phyloP scores from a whole-genome alignment of 768 basidiomycete genomes.

The Macrolepiota dolichaula region DNA sequence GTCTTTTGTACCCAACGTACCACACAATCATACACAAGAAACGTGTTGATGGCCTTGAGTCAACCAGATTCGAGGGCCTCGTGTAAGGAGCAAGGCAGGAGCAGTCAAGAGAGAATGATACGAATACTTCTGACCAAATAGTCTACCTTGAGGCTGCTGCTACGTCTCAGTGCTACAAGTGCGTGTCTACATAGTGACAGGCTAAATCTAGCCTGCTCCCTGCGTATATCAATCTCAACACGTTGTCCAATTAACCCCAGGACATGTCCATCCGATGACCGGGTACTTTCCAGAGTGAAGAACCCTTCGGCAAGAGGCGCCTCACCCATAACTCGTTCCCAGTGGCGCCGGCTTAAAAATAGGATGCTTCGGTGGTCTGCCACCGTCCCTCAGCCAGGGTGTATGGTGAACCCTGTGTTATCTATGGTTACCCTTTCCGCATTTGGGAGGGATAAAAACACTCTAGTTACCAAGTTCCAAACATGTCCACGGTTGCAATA shows the following conservation, averaged over 20 bases:
- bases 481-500: no score
- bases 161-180: not conserved
- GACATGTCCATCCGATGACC: not conserved
- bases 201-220: not conserved
- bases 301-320: not conserved
- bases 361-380: not conserved
- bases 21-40: not conserved
- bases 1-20: slow-evolving; percentile 4
- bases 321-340: not conserved
- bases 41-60: not conserved
- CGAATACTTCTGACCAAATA: not conserved
- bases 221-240: not conserved
- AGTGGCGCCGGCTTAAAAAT: not conserved
- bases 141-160: not conserved
- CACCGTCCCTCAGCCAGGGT: not conserved
- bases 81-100: not conserved
- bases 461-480: no score
- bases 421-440: no score
- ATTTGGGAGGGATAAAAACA: no score
- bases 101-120: not conserved
- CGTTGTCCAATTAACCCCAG: not conserved
- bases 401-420: no score
- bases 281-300: not conserved
- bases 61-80: not conserved
- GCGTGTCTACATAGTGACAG: not conserved